These are phyloP conservation scores for Neofusicoccum kwambonambiense DNA, from an alignment of 2,329 filamentous ascomycete species.

Conservation along the genomic window DNA sequence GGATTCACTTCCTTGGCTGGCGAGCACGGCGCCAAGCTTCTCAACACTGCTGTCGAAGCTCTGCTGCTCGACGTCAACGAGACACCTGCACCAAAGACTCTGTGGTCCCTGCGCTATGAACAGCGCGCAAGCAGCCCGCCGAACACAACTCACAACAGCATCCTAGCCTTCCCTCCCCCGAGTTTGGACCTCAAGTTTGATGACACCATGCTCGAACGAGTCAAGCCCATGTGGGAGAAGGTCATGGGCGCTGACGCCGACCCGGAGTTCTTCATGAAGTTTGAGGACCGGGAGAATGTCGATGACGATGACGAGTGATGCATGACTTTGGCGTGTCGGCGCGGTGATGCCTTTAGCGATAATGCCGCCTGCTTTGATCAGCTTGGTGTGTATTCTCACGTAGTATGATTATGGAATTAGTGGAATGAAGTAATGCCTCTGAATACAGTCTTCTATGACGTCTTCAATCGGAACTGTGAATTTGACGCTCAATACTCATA, in stretches of 20 bases:
- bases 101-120: constrained; percentile 57
- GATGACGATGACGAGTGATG: constrained; percentile 15
- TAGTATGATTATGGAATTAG: not conserved
- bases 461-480: no score
- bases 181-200: constrained; percentile 70
- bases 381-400: not conserved
- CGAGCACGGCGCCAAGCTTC: constrained; percentile 32
- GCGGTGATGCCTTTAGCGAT: not conserved
- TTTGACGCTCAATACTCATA: no score
- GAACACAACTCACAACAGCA: constrained; percentile 36
- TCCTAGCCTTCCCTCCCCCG: constrained; percentile 59
- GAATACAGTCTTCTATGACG: no score
- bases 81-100: constrained; percentile 36
- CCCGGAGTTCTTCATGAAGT: constrained; percentile 68
- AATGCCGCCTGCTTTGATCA: not conserved
- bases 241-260: constrained; percentile 56
- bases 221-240: constrained; percentile 68
- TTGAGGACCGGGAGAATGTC: constrained; percentile 65
- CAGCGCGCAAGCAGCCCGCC: constrained; percentile 39
- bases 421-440: not conserved
- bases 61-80: constrained; percentile 43
- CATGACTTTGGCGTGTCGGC: not conserved
- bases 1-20: constrained; percentile 46
- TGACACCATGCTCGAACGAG: constrained; percentile 57
- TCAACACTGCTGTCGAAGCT: constrained; percentile 42